Evolutionary conservation across 305 asterid species (phyloP).

Genomic region (Fraxinus greggii): DNA sequence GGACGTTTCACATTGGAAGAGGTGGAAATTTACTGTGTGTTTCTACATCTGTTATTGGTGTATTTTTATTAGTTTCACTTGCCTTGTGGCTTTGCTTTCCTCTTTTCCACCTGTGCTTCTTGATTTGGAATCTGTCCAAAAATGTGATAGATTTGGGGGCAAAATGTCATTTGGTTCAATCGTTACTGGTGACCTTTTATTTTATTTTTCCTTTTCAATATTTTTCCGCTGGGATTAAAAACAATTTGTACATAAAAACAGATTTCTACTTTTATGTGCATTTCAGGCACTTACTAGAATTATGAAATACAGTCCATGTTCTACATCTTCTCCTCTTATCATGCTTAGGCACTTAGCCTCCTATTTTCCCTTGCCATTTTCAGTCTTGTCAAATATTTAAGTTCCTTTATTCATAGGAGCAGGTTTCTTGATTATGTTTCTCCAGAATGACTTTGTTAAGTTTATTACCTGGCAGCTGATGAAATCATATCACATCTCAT

Average conservation of each 20-base stretch:
- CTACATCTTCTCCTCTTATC: background rate
- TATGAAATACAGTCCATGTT: background rate
- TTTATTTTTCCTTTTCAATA: background rate
- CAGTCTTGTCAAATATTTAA: background rate
- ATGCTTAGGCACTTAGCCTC: background rate
- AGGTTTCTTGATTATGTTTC: background rate
- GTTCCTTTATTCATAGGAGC: background rate
- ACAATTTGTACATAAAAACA: background rate
- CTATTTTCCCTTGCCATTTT: background rate
- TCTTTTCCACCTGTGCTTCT: conserved; percentile 5
- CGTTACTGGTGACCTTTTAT: background rate
- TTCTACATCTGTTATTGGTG: conserved; percentile 13
- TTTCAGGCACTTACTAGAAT: background rate
- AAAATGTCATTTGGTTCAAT: background rate
- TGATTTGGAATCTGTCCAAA: conserved; percentile 11
- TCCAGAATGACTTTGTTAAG: background rate
- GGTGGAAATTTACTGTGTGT: conserved; percentile 9
- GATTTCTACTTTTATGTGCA: background rate
- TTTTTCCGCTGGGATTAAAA: background rate
- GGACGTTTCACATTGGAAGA: background rate
- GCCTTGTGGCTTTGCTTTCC: conserved; percentile 8
- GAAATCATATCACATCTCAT: background rate
- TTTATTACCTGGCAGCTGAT: background rate
- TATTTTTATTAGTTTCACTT: background rate
- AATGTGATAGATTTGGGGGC: conserved; percentile 8